These are phyloP conservation scores for Citrus unshiu DNA, from an alignment of 345 rosid species.

Conservation along the genomic window DNA sequence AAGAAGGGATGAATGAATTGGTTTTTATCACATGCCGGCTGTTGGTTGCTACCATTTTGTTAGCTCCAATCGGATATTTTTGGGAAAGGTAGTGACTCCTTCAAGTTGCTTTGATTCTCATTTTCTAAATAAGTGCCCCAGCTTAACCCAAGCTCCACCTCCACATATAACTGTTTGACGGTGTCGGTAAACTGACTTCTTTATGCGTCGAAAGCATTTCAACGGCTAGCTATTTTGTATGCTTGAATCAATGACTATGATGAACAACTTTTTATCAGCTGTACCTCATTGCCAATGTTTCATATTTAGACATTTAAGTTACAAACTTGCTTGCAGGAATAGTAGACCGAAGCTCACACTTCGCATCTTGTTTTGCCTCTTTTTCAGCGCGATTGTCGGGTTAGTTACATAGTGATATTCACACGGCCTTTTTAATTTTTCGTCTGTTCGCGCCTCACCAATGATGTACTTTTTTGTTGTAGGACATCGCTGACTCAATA, in stretches of 20 bases:
- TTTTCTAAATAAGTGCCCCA: not conserved
- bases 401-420: slow-evolving; percentile 24
- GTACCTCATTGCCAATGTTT: too few relatives aligned
- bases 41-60: slow-evolving; percentile 45
- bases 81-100: slow-evolving; percentile 45
- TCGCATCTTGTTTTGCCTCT: slow-evolving; percentile 45
- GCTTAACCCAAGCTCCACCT: too few relatives aligned
- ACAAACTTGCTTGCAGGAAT: slow-evolving; percentile 35
- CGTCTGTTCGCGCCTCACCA: not conserved
- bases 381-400: slow-evolving; percentile 62
- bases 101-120: not conserved
- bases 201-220: not conserved
- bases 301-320: not conserved
- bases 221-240: too few relatives aligned
- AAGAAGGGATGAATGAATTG: slow-evolving; percentile 45
- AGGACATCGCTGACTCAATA: slow-evolving; percentile 63
- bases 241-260: too few relatives aligned
- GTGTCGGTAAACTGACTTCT: not conserved
- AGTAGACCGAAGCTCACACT: slow-evolving; percentile 56
- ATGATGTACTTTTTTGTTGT: not conserved
- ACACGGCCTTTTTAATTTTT: not conserved
- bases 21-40: slow-evolving; percentile 64
- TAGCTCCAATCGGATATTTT: slow-evolving; percentile 56
- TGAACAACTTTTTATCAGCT: too few relatives aligned
- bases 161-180: too few relatives aligned